Evolutionary conservation across 2,329 filamentous ascomycete species (phyloP), one percentile per base, ranked within the genome.

Genomic region (Magnaporthiopsis incrustans): DNA sequence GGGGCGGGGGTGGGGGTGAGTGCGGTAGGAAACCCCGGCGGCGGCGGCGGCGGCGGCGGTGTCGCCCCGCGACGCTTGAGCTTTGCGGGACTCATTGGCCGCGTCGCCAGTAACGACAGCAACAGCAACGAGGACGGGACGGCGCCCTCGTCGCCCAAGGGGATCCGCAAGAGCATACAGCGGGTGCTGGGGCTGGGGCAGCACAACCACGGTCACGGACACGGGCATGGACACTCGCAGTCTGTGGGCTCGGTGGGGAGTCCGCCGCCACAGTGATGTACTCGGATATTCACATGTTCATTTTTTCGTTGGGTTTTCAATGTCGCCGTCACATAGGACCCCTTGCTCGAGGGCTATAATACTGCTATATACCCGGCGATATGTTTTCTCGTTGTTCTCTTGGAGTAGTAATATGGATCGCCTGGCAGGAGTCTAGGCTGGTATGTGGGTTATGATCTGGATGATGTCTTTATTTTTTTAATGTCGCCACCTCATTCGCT

Each of bases 141-240:
- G 63, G 53, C 38, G 15, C 56, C 35, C n/a, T 53, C 53, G 10
- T 53, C 67, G 11, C 60, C 66, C 38, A 75, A 70, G 64, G 71
- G 72, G 10, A 69, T 77, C 60, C 70, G 70, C 53, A 73, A 69
- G 64, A 75, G 75, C 61, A 59, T 77, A 30, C 74, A 76, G 63
- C 70, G 72, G 22, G 74, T 75, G 4, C 67, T 77, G 14, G 74
- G 74, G 0, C 65, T 77, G 1, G 72, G 71, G 2, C 71, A 74
- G 60, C 32, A 59, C 35, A 74, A 74, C 0, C 65, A 77, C 1
- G 71, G 57, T 15, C 66, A 64, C 35, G 74, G 74, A 0, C 65
- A 77, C 1, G 72, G 71, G 2, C 71, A 74, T 59, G 71, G 57
- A 22, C 66, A 64, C 59, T 64, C 65, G 6, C 12, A 61, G 4